Base-by-base conservation (phyloP, 768 basidiomycete species). In the Cytidiella melzeri region DNA sequence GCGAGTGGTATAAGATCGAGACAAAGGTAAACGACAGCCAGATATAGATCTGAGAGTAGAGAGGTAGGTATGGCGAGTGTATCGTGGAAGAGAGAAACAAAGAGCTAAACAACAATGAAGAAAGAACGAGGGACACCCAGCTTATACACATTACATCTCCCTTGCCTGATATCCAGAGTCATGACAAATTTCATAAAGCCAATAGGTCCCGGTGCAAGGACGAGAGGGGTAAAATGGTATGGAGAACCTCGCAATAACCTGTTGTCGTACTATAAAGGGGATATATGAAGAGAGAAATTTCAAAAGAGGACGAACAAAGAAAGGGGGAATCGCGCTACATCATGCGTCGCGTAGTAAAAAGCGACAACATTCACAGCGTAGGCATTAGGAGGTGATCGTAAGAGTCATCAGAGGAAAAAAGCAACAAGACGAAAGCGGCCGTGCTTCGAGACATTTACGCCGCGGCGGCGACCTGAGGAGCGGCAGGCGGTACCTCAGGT, bases 381-480 rank as follows among this genome's bases (percentile, higher is more conserved):
- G 60, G 52, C 57, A 59, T 63, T 59, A 61, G 55, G 40, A 42
- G 52, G 48, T 48, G 50, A 54, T 53, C 56, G 55, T 56, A 42
- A 61, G 50, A 59, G 52, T 55, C 54, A 59, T 67, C 63, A 72
- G 73, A 57, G 64, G 62, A 52, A 43, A 65, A 64, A 59, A 64
- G 61, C 62, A 64, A 69, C 67, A 65, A 67, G 60, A 57, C 60
- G 68, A 60, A 65, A 59, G 52, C 52, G 45, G 52, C 53, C 48
- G 50, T 44, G 69, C 44, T 48, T 62, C 73, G 40, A 36, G 51
- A 48, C 51, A 55, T 64, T 82, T 80, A 93, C 73, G 90, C 89
- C 34, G 90, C 72, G 43, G 90, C 88, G 52, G 85, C 81, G 52
- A 92, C 85, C 52, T 83, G 80, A 44, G 86, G 79, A 30, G 81